Conservation (phyloP, 208 protist genomes). For the Crithidia bombi region DNA sequence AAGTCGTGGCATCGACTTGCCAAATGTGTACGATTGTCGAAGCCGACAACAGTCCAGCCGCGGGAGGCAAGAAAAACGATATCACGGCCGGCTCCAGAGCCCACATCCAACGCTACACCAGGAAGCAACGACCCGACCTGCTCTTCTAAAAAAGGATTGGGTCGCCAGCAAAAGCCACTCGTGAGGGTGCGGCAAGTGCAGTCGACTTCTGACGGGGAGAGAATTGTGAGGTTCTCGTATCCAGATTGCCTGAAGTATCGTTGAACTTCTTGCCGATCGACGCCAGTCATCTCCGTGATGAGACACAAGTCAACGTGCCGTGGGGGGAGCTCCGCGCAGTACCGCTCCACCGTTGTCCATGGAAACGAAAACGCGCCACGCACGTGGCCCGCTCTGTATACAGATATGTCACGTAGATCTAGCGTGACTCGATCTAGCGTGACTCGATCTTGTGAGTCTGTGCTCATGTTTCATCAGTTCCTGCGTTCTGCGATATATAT, state of each 20-base stretch:
- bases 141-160: conserved; percentile 42
- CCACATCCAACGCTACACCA: conserved; percentile 42
- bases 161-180: conserved; percentile 33
- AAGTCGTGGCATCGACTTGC: conserved; percentile 27
- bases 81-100: conserved; percentile 49
- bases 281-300: background rate
- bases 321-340: background rate
- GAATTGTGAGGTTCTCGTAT: conserved; percentile 1
- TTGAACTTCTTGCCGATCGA: background rate
- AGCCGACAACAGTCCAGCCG: conserved; percentile 54
- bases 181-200: background rate
- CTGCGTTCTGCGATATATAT: too few species aligned
- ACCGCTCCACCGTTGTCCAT: background rate
- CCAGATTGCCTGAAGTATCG: conserved; percentile 5
- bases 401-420: conserved; percentile 8
- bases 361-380: conserved; percentile 22
- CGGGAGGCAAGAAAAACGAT: conserved; percentile 44
- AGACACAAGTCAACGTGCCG: conserved; percentile 12
- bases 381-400: conserved; percentile 9
- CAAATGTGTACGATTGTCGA: conserved; percentile 46
- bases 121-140: conserved; percentile 22
- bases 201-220: conserved; percentile 14
- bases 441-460: background rate
- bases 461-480: background rate
- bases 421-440: background rate